Conservation (phyloP, 73 alveolate genomes). For the Diophrys sp. region DNA sequence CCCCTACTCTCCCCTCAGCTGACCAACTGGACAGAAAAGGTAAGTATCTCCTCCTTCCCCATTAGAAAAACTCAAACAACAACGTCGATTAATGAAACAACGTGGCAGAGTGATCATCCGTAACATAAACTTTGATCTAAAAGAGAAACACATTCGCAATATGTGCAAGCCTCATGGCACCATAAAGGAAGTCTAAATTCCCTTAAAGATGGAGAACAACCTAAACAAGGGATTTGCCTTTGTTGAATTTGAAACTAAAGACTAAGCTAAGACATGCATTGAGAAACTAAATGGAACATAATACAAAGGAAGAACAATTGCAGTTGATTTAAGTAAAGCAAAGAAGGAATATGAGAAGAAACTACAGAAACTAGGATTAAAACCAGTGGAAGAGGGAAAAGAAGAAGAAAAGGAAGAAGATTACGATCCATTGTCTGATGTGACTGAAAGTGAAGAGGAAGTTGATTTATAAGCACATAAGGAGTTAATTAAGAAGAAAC, state of each 20-base stretch:
- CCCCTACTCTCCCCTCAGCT: too few species aligned
- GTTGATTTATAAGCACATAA: constrained; percentile 16
- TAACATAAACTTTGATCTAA: constrained; percentile 38
- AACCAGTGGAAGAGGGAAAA: constrained; percentile 24
- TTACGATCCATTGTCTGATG: constrained; percentile 30
- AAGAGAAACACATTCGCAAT: constrained; percentile 26
- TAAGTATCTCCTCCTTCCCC: too few species aligned
- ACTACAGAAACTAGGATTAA: constrained; percentile 20
- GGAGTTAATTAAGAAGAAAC: constrained; percentile 4
- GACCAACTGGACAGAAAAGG: too few species aligned
- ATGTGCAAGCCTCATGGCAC: constrained; percentile 26
- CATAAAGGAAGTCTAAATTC: constrained; percentile 23
- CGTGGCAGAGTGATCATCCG: constrained; percentile 45
- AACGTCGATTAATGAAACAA: background rate
- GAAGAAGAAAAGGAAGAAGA: constrained; percentile 38
- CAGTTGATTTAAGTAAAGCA: constrained; percentile 40
- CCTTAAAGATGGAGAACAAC: constrained; percentile 21
- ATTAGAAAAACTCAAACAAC: too few species aligned
- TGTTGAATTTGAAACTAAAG: constrained; percentile 70
- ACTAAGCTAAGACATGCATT: constrained; percentile 78
- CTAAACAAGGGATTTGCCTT: constrained; percentile 74
- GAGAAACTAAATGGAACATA: constrained; percentile 59
- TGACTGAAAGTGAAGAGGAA: constrained; percentile 33
- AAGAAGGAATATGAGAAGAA: constrained; percentile 29
- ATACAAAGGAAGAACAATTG: constrained; percentile 51